Evolutionary conservation across 2,329 filamentous ascomycete species (phyloP), one percentile per base, ranked within the genome.

Genomic region (Fusarium sambucinum): DNA sequence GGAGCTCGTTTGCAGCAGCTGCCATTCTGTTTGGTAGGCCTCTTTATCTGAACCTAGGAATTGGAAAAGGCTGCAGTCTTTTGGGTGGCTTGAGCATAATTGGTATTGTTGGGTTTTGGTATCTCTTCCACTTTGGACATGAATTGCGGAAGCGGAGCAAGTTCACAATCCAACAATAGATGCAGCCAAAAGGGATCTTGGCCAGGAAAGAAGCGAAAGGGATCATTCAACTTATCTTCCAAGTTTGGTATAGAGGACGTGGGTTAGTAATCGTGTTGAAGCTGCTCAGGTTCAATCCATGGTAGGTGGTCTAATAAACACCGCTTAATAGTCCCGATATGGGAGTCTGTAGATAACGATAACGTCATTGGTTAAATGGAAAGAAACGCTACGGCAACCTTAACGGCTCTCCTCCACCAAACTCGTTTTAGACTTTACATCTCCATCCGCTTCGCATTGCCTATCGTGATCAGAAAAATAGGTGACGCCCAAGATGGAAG

Each of bases 91-190:
- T 87, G 46, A 84, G 81, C 45, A 79, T 82, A n/a, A 81, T 85
- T 54, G 84, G 84, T 17, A 84, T 87, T 59, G 64, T 84, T 19
- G 87, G 87, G 11, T 86, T 91, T 44, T 89, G 83, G 78, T 75
- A 83, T 33, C 77, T 90, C 58, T 90, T 84, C 76, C 85, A 84
- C 67, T 87, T 78, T 60, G 87, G 88, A 3, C 84, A 82, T 17
- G 79, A 75, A 42, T 74, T 90, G 59, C 81, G 88, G 57, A 78
- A 83, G 5, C 79, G 85, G 73, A 88, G 85, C 76, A 85, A 82
- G 73, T 90, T 90, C 77, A 41, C 38, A 23, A 41, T 41, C 11
- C 38, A 41, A 23, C 38, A 6, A 41, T 41, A 41, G 38, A 41
- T 5, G 38, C 5, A 23, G 38, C 23, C 38, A 19, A 41, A 14